Base-by-base conservation (phyloP, 306 rosid genomes). In the Quercus berberidifolia region DNA sequence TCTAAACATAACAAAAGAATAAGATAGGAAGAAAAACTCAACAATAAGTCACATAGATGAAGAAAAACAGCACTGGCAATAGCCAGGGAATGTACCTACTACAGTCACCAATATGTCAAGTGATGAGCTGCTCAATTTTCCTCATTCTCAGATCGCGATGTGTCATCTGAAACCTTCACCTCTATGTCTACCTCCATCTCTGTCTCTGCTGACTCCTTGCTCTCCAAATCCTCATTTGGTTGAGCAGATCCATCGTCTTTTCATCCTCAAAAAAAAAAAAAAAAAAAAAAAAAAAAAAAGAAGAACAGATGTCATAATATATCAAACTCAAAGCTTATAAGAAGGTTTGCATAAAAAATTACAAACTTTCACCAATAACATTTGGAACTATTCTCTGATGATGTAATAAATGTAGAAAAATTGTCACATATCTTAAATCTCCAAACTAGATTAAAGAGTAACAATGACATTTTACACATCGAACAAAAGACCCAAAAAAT, bases 111-210 rank as follows among this genome's bases (percentile, higher is more conserved):
- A 60, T 46, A 69, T 23, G 74, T 63, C 54, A 81, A 56, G 76
- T 71, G 49, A 71, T 75, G 82, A 67, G 38, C 49, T 65, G 23
- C 14, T 89, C 83, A 86, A 57, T 86, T 78, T 74, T 90, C 94
- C 82, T 90, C 92, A 58, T 91, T 97, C 78, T 87, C 93, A 0
- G 79, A 82, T 17, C 15, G 77, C 49, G 71, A 76, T 6, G 78
- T n/a, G 78, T 73, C 78, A 55, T 58, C 88, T 71, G 90, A 73
- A 64, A 89, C 82, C 91, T 91, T 86, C 28, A 85, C 85, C 73
- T 90, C 79, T 76, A 90, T 89, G 7, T 82, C 84, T 55, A 85
- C 79, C 59, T 89, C 92, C 81, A 76, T 69, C 78, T 84, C 86
- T 6, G 73, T 69, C 80, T 84, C 86, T 8, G 74, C 86, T 69